Evolutionary conservation across 441 rosid genomes (phyloP), one percentile per base, ranked within the genome.

Genomic region (Brassica hybrid): DNA sequence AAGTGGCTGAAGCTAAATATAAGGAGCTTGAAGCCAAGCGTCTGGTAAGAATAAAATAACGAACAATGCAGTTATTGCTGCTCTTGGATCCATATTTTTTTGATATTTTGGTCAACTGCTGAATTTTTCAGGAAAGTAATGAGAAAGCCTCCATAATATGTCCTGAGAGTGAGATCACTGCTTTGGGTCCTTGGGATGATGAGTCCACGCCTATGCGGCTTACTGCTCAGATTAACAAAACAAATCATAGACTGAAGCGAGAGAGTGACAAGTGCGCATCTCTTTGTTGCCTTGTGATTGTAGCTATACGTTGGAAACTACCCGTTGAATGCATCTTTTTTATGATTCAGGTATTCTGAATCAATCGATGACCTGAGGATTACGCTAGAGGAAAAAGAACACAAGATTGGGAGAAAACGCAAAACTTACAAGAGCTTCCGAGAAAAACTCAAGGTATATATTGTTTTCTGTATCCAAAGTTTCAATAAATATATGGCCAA

Each of bases 91-190:
- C 18, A 9, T 45, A 50, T 0, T 50, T 52, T 12, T 30, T 12
- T 11, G 3, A 64, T 13, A 32, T 10, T 9, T 34, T 45, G 41
- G 48, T 61, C 5, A 9, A 17, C 58, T 48, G 36, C 63, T 12
- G 8, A 64, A 48, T 18, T 34, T 19, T 12, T 64, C 85, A 94
- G 98, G 95, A 92, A 73, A 87, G 78, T 79, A 79, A 77, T 72
- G 80, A 80, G 82, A 94, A 90, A 85, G 98, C 97, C 77, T 94
- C 98, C 66, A 85, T 88, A 73, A 92, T 94, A 77, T 92, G 95
- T 83, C 89, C 89, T 30, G 98, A 90, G 85, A 83, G 81, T 84
- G 98, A 92, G 74, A 83, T 94, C 74, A 82, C 84, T 85, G 87
- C 89, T 80, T 83, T 89, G 56, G 97, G 89, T 76, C 88, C 82